Percentiles rank a stretch among this genome's conserved stretches.
Conservation (phyloP, 1,139 yeast species). For the Yamadazyma oceani region DNA sequence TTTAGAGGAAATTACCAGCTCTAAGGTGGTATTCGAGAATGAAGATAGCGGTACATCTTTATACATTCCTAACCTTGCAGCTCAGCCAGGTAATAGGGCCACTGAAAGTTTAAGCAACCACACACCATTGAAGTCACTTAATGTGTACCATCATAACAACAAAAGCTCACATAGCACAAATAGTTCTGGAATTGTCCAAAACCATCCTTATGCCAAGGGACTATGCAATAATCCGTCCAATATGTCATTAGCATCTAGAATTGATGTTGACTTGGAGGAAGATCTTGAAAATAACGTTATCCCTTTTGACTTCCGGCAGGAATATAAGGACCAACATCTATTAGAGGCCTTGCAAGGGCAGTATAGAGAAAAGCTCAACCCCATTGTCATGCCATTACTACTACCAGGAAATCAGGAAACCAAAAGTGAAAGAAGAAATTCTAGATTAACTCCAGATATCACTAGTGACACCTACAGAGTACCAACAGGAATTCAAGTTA, state of each 20-base stretch:
- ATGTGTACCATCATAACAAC: no score
- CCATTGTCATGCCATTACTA: not conserved
- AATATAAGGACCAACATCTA: not conserved
- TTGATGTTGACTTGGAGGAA: not conserved
- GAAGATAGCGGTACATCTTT: not conserved
- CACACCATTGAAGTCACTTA: no score
- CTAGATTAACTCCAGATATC: not conserved
- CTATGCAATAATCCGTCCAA: not conserved
- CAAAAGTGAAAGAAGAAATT: not conserved
- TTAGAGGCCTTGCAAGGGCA: not conserved
- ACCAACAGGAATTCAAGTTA: constrained; percentile 3
- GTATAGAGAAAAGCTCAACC: not conserved
- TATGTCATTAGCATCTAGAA: not conserved
- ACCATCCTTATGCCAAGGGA: not conserved
- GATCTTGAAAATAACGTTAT: not conserved
- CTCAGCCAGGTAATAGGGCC: no score
- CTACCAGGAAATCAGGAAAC: not conserved
- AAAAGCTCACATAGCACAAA: no score
- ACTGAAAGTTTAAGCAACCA: no score
- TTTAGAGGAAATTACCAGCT: constrained; percentile 10
- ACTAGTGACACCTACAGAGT: not conserved
- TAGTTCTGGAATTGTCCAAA: not conserved
- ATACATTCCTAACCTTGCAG: no score
- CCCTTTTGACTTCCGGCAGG: not conserved
- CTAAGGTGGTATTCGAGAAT: constrained; percentile 8